phyloP scores from a whole-genome alignment of 352 stramenopile species.

The Globisporangium heterothallicum region DNA sequence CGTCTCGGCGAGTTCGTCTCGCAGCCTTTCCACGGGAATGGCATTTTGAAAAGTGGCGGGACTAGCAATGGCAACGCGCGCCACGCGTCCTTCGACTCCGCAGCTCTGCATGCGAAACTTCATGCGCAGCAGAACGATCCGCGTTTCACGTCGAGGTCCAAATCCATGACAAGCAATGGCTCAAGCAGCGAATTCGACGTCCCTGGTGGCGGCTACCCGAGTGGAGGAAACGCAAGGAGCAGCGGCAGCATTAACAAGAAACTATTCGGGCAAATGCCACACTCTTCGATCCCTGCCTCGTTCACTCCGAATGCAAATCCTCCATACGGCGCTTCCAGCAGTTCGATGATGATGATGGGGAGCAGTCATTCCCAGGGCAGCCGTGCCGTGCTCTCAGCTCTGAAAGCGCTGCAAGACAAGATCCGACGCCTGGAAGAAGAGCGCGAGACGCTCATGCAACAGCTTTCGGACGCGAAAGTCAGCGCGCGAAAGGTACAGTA shows the following conservation, averaged over 20 bases:
- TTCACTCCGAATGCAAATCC: no score
- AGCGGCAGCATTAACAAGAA: conserved; percentile 5
- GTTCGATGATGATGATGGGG: conserved; percentile 1
- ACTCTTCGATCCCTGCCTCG: no score
- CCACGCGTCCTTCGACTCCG: conserved; percentile 20
- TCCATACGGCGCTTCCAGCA: not conserved
- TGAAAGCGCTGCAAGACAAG: conserved; percentile 81
- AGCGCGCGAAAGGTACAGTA: conserved; percentile 37
- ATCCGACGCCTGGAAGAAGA: conserved; percentile 66
- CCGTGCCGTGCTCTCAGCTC: conserved; percentile 57
- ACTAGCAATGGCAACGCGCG: conserved; percentile 1
- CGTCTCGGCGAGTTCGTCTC: conserved; percentile 18
- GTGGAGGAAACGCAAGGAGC: no score
- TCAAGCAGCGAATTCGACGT: not conserved
- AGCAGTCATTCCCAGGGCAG: conserved; percentile 31
- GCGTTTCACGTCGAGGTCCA: conserved; percentile 9
- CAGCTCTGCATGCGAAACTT: conserved; percentile 11
- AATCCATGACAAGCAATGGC: conserved; percentile 10
- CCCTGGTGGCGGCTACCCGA: no score
- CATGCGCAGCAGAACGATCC: conserved; percentile 4
- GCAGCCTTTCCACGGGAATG: conserved; percentile 7
- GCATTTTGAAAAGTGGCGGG: conserved; percentile 1
- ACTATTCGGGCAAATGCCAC: no score
- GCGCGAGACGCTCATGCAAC: conserved; percentile 41
- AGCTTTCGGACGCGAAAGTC: conserved; percentile 59